Evolutionary conservation across 805 yeast species (phyloP), one percentile per base, ranked within the genome.

Genomic region (Starmerella floricola): DNA sequence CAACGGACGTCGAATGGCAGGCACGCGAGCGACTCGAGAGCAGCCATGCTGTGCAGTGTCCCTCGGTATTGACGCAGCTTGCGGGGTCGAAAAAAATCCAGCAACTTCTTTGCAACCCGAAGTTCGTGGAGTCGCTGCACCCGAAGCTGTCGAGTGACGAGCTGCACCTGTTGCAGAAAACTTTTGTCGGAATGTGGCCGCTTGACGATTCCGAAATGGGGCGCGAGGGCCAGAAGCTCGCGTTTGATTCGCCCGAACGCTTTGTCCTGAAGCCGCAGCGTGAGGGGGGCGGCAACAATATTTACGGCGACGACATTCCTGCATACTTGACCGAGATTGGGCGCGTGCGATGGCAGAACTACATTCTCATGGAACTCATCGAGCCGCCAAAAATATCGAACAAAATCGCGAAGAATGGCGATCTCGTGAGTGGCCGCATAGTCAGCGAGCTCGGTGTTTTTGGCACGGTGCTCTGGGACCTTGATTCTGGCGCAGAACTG

Each of bases 251-350:
- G 2, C 88, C 95, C 0, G 74, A 73, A 41, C 68, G 71, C 19
- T 91, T 67, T 58, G 99, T 91, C 1, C 68, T 91, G 53, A 91
- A 91, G 57, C 99, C 99, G 3, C 98, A 91, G 62, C 74, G 99
- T 65, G 99, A 91, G 66, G 99, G 99, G 31, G 99, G 99, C 35
- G 98, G 98, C 16, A 86, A 91, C 61, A 91, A 91, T 59, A 73
- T 91, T 41, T 91, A 91, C 62, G 82, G 83, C 55, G 74, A 76
- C 29, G 81, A 84, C 53, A 91, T 91, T 44, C 95, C 95, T 1
- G 65, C 48, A 0, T 88, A 84, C 55, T 63, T 91, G 53, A 56
- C 68, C 11, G 51, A 65, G 0, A 55, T 83, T 10, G 75, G 78
- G 10, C 75, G 79, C 54, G 63, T 68, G 16, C 81, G 80, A 30